phyloP scores from a whole-genome alignment of 2,329 filamentous ascomycete genomes.

The Colletotrichum plurivorum region DNA sequence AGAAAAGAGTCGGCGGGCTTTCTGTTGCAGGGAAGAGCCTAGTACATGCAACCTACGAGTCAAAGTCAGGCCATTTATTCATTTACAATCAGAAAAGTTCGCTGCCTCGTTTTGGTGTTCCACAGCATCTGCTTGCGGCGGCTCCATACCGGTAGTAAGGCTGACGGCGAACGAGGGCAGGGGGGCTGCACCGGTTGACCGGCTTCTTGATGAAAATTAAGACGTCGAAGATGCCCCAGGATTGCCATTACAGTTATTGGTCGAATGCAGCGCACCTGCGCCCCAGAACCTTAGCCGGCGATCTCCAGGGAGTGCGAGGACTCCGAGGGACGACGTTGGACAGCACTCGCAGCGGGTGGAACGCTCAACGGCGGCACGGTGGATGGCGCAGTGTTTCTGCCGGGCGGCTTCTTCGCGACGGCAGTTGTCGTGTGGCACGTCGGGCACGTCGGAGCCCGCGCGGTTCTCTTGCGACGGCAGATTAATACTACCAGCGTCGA shows the following conservation, averaged over 20 bases:
- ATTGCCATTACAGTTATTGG: constrained; percentile 4
- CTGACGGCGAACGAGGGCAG: too few relatives aligned
- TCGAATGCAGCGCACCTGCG: constrained; percentile 15
- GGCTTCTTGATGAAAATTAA: background rate
- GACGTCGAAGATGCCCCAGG: background rate
- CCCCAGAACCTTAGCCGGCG: constrained; percentile 31
- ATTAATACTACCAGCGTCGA: background rate
- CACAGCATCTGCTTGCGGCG: constrained; percentile 5
- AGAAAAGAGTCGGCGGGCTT: constrained; percentile 14
- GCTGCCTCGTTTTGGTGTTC: background rate
- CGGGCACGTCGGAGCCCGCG: constrained; percentile 11
- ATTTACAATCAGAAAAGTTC: background rate
- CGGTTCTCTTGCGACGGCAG: background rate
- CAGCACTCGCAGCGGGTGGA: background rate
- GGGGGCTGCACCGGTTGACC: background rate
- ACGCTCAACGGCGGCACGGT: background rate
- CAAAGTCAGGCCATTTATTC: constrained; percentile 31
- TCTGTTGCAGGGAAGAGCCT: constrained; percentile 20
- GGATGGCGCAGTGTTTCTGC: background rate
- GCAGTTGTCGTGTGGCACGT: constrained; percentile 3
- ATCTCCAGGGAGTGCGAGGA: constrained; percentile 8
- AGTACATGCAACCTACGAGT: constrained; percentile 24
- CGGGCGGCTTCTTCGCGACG: background rate
- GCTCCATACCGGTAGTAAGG: background rate
- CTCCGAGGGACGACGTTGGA: too few relatives aligned